Evolutionary conservation across 192 early-diverging fungal genomes (phyloP).

Genomic region (Coemansia sp.): DNA sequence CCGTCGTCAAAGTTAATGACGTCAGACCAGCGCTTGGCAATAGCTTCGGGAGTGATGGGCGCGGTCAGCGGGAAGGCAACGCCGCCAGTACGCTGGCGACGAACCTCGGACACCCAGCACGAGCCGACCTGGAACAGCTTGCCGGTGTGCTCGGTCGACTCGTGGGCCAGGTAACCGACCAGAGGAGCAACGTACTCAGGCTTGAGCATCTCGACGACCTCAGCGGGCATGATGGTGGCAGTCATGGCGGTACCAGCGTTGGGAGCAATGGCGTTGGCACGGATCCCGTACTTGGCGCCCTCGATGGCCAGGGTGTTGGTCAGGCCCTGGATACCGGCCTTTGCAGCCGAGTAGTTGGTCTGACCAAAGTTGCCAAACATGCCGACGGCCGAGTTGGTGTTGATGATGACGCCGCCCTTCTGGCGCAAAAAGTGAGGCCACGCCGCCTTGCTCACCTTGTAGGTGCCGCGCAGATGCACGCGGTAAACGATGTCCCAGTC

Average conservation of each 20-base stretch:
- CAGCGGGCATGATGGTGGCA: slow-evolving; percentile 93
- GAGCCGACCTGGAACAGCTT: slow-evolving; percentile 95
- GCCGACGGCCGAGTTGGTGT: slow-evolving; percentile 91
- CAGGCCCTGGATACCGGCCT: slow-evolving; percentile 87
- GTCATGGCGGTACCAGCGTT: slow-evolving; percentile 98
- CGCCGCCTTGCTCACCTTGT: slow-evolving; percentile 93
- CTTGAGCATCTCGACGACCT: slow-evolving; percentile 93
- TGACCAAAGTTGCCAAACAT: slow-evolving; percentile 94
- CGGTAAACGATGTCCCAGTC: slow-evolving; percentile 95
- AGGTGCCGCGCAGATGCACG: slow-evolving; percentile 90
- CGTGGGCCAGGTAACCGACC: slow-evolving; percentile 87
- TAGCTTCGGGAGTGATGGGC: slow-evolving; percentile 79
- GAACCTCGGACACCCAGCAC: slow-evolving; percentile 92
- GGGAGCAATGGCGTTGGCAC: slow-evolving; percentile 93
- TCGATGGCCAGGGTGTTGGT: slow-evolving; percentile 91
- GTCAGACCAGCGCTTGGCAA: slow-evolving; percentile 71
- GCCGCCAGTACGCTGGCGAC: slow-evolving; percentile 95
- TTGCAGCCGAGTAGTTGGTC: slow-evolving; percentile 93
- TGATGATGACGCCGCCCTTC: slow-evolving; percentile 93
- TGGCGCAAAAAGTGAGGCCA: slow-evolving; percentile 94
- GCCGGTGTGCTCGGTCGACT: slow-evolving; percentile 72
- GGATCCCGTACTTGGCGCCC: slow-evolving; percentile 87
- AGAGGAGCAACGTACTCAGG: slow-evolving; percentile 95
- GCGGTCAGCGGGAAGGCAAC: slow-evolving; percentile 86
- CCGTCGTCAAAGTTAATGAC: slow-evolving; percentile 96